Evolutionary conservation across 371 early-diverging fungal genomes (phyloP).

Genomic region (Mucor ambiguus): DNA sequence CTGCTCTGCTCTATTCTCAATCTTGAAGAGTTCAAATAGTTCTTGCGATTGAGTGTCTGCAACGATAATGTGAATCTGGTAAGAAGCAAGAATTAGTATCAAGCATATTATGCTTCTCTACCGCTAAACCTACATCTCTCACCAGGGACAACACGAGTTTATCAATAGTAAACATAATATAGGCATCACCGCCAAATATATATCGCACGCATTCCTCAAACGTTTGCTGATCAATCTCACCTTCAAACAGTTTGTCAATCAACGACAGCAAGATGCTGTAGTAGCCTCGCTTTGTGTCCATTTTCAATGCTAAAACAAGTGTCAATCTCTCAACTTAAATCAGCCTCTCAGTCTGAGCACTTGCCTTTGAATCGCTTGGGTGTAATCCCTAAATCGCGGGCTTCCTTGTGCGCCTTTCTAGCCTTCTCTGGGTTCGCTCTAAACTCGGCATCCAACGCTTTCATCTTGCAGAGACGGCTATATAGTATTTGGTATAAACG

Average conservation of each 20-base stretch:
- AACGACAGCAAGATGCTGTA: constrained; percentile 73
- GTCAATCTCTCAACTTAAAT: neutral
- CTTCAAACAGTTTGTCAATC: constrained; percentile 72
- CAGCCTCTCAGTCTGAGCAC: neutral
- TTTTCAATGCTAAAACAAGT: constrained; percentile 13
- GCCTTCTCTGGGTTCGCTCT: constrained; percentile 58
- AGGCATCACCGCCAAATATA: constrained; percentile 86
- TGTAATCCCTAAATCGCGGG: constrained; percentile 78
- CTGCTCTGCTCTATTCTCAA: constrained; percentile 21
- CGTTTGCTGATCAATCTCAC: constrained; percentile 76
- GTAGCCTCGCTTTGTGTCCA: constrained; percentile 52
- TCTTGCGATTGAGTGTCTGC: constrained; percentile 28
- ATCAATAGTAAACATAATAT: constrained; percentile 85
- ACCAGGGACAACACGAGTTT: constrained; percentile 44
- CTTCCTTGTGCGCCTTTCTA: constrained; percentile 65
- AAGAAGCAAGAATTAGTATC: neutral
- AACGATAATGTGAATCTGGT: constrained; percentile 27
- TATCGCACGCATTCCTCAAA: constrained; percentile 92
- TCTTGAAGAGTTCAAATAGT: constrained; percentile 22
- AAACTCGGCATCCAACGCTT: constrained; percentile 65
- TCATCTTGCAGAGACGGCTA: constrained; percentile 78
- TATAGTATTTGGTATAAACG: constrained; percentile 69
- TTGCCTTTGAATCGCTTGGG: constrained; percentile 36
- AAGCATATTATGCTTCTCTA: neutral
- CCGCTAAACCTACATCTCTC: constrained; percentile 19